Percentiles rank a stretch among this genome's conserved stretches.
These are phyloP conservation scores for Sporothrix protearum DNA, from an alignment of 2,329 filamentous ascomycete species.

Conservation along the genomic window DNA sequence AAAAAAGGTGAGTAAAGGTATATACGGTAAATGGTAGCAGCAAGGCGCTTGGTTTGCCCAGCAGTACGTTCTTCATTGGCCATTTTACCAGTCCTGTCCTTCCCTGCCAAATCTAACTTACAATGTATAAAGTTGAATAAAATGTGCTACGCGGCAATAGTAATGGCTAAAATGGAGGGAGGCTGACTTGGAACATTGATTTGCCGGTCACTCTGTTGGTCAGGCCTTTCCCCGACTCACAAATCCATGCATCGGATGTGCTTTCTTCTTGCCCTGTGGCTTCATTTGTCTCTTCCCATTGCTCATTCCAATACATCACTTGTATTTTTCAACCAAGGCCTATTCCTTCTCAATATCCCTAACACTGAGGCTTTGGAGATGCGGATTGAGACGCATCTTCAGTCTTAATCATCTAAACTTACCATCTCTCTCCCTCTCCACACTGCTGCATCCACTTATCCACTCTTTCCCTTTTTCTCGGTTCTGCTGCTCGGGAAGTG, in stretches of 20 bases:
- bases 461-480: constrained; percentile 5
- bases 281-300: neutral
- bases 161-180: neutral
- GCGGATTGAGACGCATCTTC: neutral
- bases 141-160: neutral
- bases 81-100: too few relatives aligned
- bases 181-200: neutral
- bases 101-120: neutral
- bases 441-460: neutral
- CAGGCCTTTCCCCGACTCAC: neutral
- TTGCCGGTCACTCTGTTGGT: neutral
- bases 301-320: neutral
- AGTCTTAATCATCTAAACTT: neutral
- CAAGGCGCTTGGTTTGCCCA: too few relatives aligned
- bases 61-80: too few relatives aligned
- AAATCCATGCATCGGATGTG: neutral
- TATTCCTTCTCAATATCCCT: neutral
- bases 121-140: neutral
- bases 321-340: neutral
- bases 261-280: neutral
- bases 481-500: constrained; percentile 13
- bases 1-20: neutral
- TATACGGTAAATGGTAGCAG: too few relatives aligned
- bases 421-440: neutral
- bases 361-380: neutral